phyloP scores from a whole-genome alignment of 148 eudicot genomes.

The Heliamphora exappendiculata region DNA sequence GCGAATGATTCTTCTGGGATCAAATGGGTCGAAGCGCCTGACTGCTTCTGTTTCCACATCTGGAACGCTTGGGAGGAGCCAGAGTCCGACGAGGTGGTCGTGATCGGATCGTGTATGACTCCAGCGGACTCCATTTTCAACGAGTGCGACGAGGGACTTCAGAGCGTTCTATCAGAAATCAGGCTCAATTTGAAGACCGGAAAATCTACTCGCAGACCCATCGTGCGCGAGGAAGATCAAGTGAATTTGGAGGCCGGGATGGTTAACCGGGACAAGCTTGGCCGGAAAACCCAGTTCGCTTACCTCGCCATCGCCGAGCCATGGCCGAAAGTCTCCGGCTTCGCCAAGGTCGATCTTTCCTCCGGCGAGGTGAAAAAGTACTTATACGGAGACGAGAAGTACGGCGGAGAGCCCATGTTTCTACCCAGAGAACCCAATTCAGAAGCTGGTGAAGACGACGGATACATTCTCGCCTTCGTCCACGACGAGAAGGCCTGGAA shows the following conservation, averaged over 20 bases:
- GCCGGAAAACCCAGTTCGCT: constrained; percentile 22
- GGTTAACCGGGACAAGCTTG: constrained; percentile 28
- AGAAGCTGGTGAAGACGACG: constrained; percentile 20
- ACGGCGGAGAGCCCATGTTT: constrained; percentile 34
- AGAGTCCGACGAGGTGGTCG: constrained; percentile 19
- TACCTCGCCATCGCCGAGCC: constrained; percentile 34
- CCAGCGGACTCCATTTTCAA: constrained; percentile 33
- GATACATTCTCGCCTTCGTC: constrained; percentile 22
- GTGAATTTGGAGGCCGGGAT: constrained; percentile 32
- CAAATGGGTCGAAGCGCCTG: constrained; percentile 26
- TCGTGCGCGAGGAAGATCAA: constrained; percentile 8
- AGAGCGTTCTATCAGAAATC: constrained; percentile 23
- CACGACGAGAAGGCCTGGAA: constrained; percentile 23
- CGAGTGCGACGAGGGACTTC: constrained; percentile 19
- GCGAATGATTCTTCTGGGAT: constrained; percentile 3
- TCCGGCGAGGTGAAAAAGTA: constrained; percentile 21
- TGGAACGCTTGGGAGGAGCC: constrained; percentile 36
- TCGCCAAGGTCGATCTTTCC: constrained; percentile 26
- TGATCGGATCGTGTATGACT: constrained; percentile 35
- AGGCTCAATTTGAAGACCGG: constrained; percentile 27
- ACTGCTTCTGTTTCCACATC: constrained; percentile 28
- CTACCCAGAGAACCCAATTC: constrained; percentile 13
- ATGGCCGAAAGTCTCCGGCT: constrained; percentile 30
- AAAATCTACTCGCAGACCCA: constrained; percentile 19
- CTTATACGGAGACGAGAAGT: constrained; percentile 17